phyloP scores from a whole-genome alignment of 2,329 filamentous ascomycete genomes.

The Beauveria pseudobassiana region DNA sequence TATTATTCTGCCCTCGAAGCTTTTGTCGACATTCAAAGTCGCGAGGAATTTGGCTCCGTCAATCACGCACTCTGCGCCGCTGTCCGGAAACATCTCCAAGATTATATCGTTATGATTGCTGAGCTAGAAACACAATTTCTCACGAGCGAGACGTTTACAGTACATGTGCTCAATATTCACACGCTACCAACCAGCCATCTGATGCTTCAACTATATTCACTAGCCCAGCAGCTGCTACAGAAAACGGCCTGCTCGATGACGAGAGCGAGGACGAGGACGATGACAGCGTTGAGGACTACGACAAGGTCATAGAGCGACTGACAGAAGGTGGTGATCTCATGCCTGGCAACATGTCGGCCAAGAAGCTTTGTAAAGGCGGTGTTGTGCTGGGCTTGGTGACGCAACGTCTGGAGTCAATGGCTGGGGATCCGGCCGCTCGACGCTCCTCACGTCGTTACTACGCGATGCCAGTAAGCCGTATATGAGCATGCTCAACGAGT shows the following conservation, averaged over 20 bases:
- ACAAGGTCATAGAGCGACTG: slow-evolving; percentile 86
- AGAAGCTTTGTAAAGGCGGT: slow-evolving; percentile 95
- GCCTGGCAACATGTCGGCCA: slow-evolving; percentile 69
- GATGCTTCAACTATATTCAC: slow-evolving; percentile 79
- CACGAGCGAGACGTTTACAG: slow-evolving; percentile 79
- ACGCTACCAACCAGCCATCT: slow-evolving; percentile 86
- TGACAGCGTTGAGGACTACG: slow-evolving; percentile 75
- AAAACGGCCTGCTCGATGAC: slow-evolving; percentile 83
- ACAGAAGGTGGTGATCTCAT: slow-evolving; percentile 78
- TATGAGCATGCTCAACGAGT: slow-evolving; percentile 97
- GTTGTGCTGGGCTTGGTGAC: slow-evolving; percentile 86
- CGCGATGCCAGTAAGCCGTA: slow-evolving; percentile 88
- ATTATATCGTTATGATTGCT: slow-evolving; percentile 87
- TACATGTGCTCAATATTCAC: slow-evolving; percentile 89
- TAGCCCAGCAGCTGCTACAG: slow-evolving; percentile 81
- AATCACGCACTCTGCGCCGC: slow-evolving; percentile 96
- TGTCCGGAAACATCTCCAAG: slow-evolving; percentile 82
- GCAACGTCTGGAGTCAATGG: slow-evolving; percentile 77
- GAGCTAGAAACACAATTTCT: slow-evolving; percentile 91
- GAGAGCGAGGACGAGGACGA: slow-evolving; percentile 63
- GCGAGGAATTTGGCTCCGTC: slow-evolving; percentile 86
- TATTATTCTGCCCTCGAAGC: slow-evolving; percentile 87
- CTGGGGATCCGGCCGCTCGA: slow-evolving; percentile 85
- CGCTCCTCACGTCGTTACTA: slow-evolving; percentile 72
- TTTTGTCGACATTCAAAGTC: slow-evolving; percentile 89